These are phyloP conservation scores for Combretum micranthum DNA, from an alignment of 345 rosid species.

Conservation along the genomic window DNA sequence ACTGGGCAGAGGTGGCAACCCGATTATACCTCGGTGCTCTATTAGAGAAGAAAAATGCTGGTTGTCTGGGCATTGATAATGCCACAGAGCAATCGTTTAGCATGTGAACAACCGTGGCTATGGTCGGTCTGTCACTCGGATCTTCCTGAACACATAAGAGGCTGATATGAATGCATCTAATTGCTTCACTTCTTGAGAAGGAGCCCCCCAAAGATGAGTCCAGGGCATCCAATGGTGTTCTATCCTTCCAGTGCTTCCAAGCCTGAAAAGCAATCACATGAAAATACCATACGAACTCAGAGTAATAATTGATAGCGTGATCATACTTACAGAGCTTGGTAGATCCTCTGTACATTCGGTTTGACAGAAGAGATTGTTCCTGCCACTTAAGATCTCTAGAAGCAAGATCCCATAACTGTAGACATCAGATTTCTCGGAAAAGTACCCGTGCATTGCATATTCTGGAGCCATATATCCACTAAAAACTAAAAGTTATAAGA, in stretches of 20 bases:
- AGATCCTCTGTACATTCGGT: background rate
- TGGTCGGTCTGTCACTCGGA: conserved; percentile 21
- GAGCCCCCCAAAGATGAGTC: conserved; percentile 16
- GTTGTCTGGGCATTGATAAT: conserved; percentile 13
- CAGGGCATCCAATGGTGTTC: conserved; percentile 5
- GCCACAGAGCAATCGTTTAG: conserved; percentile 16
- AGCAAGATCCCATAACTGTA: conserved; percentile 23
- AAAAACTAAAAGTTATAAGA: background rate
- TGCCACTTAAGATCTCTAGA: conserved; percentile 23
- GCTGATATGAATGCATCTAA: conserved; percentile 25
- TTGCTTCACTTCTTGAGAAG: conserved; percentile 15
- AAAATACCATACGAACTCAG: no score
- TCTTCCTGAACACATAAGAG: conserved; percentile 34
- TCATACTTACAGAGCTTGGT: conserved; percentile 8
- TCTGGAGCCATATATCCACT: conserved; percentile 28
- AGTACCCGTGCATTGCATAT: conserved; percentile 25
- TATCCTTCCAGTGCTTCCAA: conserved; percentile 25
- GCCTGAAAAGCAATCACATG: conserved; percentile 13
- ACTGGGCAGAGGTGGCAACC: conserved; percentile 13
- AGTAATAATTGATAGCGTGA: background rate
- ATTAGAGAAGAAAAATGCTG: conserved; percentile 13
- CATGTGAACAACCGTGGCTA: conserved; percentile 20
- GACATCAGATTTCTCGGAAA: conserved; percentile 20
- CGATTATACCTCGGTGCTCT: background rate
- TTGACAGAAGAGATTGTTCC: conserved; percentile 14